These are phyloP conservation scores for Microthyrium microscopicum DNA, from an alignment of 2,329 filamentous ascomycete species.

Conservation along the genomic window DNA sequence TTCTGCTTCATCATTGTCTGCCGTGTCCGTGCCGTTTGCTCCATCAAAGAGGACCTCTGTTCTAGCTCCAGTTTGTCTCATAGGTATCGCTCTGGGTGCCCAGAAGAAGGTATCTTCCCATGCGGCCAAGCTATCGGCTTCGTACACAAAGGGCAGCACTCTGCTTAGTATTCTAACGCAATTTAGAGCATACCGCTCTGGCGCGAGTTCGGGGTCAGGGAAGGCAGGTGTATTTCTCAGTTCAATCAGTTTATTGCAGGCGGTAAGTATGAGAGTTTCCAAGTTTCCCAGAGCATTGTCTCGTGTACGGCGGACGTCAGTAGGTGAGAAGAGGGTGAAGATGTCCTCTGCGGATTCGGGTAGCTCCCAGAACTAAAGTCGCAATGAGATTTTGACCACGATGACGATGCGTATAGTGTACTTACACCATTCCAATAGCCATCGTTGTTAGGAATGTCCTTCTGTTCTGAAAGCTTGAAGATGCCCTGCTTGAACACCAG, in stretches of 20 bases:
- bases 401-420: neutral
- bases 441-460: conserved; percentile 72
- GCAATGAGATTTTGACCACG: neutral
- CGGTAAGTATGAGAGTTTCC: conserved; percentile 70
- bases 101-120: conserved; percentile 97
- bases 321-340: conserved; percentile 84
- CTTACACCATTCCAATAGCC: conserved; percentile 82
- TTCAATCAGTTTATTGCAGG: conserved; percentile 67
- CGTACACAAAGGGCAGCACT: conserved; percentile 79
- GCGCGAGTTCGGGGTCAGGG: conserved; percentile 69
- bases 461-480: conserved; percentile 86
- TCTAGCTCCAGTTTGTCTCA: conserved; percentile 34
- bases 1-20: conserved; percentile 49
- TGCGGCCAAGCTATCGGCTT: conserved; percentile 60
- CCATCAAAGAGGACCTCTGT: conserved; percentile 75
- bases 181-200: conserved; percentile 77
- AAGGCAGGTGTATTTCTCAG: conserved; percentile 83
- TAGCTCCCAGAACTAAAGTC: conserved; percentile 76
- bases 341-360: conserved; percentile 92
- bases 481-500: conserved; percentile 97
- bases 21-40: conserved; percentile 34
- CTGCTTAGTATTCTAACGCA: conserved; percentile 84
- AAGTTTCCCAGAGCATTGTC: conserved; percentile 75
- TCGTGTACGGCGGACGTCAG: conserved; percentile 62
- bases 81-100: conserved; percentile 52